Conservation (phyloP, 768 basidiomycete genomes). For the Tylopilus balloui region DNA sequence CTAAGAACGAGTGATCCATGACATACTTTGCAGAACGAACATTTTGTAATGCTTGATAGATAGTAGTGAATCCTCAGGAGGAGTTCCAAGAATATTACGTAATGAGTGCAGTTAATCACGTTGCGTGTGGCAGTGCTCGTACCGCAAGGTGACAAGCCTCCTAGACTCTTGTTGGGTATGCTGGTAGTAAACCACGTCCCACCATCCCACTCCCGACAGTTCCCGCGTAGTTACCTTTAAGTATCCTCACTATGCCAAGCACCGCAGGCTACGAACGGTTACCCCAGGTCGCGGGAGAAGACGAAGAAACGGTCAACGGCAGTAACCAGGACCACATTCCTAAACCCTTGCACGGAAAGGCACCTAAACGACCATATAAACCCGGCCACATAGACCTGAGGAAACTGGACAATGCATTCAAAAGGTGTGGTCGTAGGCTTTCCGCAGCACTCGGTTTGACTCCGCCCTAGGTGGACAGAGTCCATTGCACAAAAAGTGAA, state of each 20-base stretch:
- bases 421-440: conserved; percentile 44
- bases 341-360: conserved; percentile 26
- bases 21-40: not conserved
- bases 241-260: conserved; percentile 35
- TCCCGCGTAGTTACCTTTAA: not conserved
- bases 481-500: conserved; percentile 83
- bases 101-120: conserved; percentile 1
- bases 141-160: conserved; percentile 2
- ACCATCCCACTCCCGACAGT: conserved; percentile 5
- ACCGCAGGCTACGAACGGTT: conserved; percentile 45
- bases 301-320: conserved; percentile 36
- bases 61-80: not conserved
- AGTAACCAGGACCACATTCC: conserved; percentile 24
- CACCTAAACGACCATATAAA: conserved; percentile 33
- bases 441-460: not conserved
- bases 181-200: conserved; percentile 18
- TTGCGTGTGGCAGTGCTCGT: conserved; percentile 22
- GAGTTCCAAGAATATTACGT: no score
- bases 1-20: conserved; percentile 1
- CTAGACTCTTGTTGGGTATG: conserved; percentile 13
- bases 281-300: conserved; percentile 39
- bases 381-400: conserved; percentile 74
- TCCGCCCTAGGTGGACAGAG: conserved; percentile 65
- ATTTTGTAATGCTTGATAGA: not conserved
- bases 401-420: conserved; percentile 80